These are phyloP conservation scores for Colletotrichum nymphaeae DNA, from an alignment of 2,329 filamentous ascomycete genomes.

Conservation along the genomic window DNA sequence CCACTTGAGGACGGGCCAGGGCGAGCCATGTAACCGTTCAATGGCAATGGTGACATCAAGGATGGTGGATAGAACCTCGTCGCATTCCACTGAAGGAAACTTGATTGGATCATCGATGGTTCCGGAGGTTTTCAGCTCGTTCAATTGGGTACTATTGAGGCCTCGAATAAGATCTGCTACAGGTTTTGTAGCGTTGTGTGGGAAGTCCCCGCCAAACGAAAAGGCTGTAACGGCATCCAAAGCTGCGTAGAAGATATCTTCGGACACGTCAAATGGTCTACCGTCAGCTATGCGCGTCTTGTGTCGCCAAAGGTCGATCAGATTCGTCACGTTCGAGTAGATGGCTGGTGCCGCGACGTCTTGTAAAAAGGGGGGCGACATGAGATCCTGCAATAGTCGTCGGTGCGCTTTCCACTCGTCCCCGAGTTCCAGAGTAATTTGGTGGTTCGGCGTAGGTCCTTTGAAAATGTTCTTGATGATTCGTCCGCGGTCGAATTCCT, in stretches of 20 bases:
- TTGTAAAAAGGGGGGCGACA: conserved; percentile 49
- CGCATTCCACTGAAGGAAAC: conserved; percentile 3
- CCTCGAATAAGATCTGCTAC: neutral
- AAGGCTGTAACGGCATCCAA: conserved; percentile 47
- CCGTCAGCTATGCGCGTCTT: conserved; percentile 45
- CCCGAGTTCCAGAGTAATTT: conserved; percentile 44
- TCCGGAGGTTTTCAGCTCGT: neutral
- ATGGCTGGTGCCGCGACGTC: conserved; percentile 47
- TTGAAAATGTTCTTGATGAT: conserved; percentile 7
- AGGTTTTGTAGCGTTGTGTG: conserved; percentile 12
- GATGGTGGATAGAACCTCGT: neutral
- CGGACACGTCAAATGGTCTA: conserved; percentile 43
- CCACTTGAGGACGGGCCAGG: conserved; percentile 9
- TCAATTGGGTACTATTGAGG: neutral
- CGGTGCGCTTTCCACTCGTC: conserved; percentile 46
- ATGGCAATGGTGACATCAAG: conserved; percentile 15
- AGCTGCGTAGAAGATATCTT: conserved; percentile 44
- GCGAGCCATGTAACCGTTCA: neutral
- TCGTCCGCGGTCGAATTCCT: conserved; percentile 46
- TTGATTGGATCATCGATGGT: neutral
- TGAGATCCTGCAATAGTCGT: conserved; percentile 50
- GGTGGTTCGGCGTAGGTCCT: conserved; percentile 41
- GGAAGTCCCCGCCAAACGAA: conserved; percentile 40
- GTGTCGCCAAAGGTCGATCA: conserved; percentile 48
- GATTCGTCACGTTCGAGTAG: conserved; percentile 42